Evolutionary conservation across 768 basidiomycete species (phyloP).

Genomic region (Mycena rebaudengoi): DNA sequence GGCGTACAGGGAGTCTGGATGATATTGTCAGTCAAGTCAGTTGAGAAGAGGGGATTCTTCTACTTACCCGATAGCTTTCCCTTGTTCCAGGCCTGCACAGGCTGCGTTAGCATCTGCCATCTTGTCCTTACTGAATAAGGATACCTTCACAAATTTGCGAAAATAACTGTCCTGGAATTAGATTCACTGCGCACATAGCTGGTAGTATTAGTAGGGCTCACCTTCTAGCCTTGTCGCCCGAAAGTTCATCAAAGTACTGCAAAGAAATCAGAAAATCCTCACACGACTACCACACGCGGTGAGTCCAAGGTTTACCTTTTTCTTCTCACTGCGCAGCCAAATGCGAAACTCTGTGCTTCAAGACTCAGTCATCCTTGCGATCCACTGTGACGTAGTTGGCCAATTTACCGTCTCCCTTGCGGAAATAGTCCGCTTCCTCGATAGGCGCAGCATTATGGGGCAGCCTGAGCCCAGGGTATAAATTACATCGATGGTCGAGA

Average conservation of each 20-base stretch:
- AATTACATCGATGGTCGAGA: not conserved
- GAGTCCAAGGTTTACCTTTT: conserved; percentile 44
- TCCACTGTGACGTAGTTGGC: too few relatives aligned
- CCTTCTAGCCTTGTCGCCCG: conserved; percentile 81
- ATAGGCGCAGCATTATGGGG: conserved; percentile 70
- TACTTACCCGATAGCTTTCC: conserved; percentile 72
- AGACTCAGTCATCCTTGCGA: too few relatives aligned
- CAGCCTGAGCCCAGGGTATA: conserved; percentile 35
- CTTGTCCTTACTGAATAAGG: not conserved
- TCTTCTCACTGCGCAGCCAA: conserved; percentile 81
- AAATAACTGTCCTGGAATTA: conserved; percentile 73
- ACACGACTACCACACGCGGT: not conserved
- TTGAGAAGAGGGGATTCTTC: not conserved
- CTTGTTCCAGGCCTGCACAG: conserved; percentile 81
- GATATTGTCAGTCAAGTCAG: not conserved
- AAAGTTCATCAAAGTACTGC: conserved; percentile 88
- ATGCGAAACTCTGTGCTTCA: conserved; percentile 86
- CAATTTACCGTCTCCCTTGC: conserved; percentile 86
- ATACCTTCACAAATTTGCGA: conserved; percentile 89
- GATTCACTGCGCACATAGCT: conserved; percentile 30
- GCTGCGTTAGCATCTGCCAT: conserved; percentile 1
- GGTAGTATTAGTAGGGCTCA: conserved; percentile 38
- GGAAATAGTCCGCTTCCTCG: conserved; percentile 87
- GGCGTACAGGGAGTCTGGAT: conserved; percentile 62
- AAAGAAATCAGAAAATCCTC: conserved; percentile 4